Base-by-base conservation (phyloP, 2,329 filamentous ascomycete genomes). In the Phyllosticta citribraziliensis region DNA sequence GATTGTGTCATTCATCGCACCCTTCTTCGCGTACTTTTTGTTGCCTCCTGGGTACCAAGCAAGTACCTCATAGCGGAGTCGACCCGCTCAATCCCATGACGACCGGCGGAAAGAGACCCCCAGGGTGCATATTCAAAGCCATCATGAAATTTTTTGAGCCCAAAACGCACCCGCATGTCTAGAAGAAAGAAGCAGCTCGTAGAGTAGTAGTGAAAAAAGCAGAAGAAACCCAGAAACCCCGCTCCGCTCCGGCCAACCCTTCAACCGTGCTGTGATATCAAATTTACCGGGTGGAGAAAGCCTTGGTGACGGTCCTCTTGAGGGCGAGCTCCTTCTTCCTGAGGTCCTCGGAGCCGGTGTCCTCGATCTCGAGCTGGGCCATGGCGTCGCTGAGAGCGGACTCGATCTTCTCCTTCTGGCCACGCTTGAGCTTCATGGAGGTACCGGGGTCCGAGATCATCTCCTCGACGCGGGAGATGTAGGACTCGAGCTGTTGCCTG, bases 321-420 rank as follows among this genome's bases (percentile, higher is more conserved):
- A 99, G 85, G 64, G 91, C 91, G 68, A 99, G 83, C 84, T 99
- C 94, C 88, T 97, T 96, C 91, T 97, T 97, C 90, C 96, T 97
- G 70, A 99, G 83, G 75, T 99, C 94, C 70, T 99, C 95, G 64
- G 91, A 89, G 65, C 81, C 80, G 62, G 90, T 89, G 70, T 99
- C 95, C 79, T 93, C 89, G 73, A 99, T 82, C 86, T 99, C 94
- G 66, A 99, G 89, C 80, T 95, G 88, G 67, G 86, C 89, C 94
- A 99, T 97, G 70, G 94, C 94, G 72, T 99, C 94, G 78, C 88
- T 93, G 70, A 99, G 89, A 69, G 91, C 89, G 74, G 88, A 87
- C 86, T 99, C 94, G 68, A 99, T 97, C 88, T 96, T 97, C 81
- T 97, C 92, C 88, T 96, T 96, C 84, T 96, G 92, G 77, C 91